A percentile compares a stretch with the other conserved stretches of the same genome.
Evolutionary conservation across 768 basidiomycete genomes (phyloP).

Genomic region (Kwoniella mangroviensis): DNA sequence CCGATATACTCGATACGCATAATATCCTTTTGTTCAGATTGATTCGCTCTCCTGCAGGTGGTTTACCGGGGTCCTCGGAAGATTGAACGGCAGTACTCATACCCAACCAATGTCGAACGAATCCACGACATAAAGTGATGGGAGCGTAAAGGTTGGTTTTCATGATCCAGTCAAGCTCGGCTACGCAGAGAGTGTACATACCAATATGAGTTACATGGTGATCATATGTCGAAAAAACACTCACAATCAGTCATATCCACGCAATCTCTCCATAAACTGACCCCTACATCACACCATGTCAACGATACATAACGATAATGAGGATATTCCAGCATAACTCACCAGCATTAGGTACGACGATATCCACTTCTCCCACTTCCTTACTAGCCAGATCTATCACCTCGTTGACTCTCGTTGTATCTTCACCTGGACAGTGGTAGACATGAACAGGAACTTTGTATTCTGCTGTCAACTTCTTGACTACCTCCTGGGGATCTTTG

Average conservation of each 20-base stretch:
- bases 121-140: conserved; percentile 51
- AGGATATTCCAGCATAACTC: background rate
- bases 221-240: too few species aligned
- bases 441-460: conserved; percentile 47
- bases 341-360: conserved; percentile 55
- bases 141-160: conserved; percentile 53
- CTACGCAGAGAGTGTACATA: background rate
- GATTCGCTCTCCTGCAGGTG: conserved; percentile 21
- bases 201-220: too few species aligned
- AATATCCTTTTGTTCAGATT: conserved; percentile 51
- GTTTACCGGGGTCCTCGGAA: background rate
- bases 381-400: conserved; percentile 42
- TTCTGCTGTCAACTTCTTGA: conserved; percentile 40
- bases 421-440: conserved; percentile 51
- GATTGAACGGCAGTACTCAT: conserved; percentile 27
- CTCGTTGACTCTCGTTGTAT: conserved; percentile 38
- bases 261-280: conserved; percentile 43
- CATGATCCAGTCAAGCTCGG: conserved; percentile 33
- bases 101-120: conserved; percentile 51
- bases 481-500: conserved; percentile 38
- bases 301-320: background rate
- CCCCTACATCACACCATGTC: conserved; percentile 23
- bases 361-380: conserved; percentile 54
- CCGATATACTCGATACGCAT: conserved; percentile 54
- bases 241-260: conserved; percentile 48